Conservation (phyloP, 2,329 filamentous ascomycete species). For the Hypoxylon sp. region DNA sequence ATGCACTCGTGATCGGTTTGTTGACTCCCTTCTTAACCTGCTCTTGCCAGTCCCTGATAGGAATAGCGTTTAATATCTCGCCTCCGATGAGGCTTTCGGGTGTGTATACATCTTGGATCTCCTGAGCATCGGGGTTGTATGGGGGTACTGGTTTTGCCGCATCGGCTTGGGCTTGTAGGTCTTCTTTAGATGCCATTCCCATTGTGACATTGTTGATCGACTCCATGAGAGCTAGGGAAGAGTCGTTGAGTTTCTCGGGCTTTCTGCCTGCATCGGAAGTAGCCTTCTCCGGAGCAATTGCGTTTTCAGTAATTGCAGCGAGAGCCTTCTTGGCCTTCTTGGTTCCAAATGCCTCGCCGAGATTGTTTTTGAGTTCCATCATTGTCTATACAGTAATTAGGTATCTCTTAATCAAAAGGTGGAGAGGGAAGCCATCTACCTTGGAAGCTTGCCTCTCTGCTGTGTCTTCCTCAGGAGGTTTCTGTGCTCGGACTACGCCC, state of each 20-base stretch:
- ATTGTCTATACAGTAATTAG: constrained; percentile 63
- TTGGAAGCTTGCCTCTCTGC: constrained; percentile 56
- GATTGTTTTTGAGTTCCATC: constrained; percentile 74
- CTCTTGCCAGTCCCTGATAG: constrained; percentile 82
- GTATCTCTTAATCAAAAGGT: constrained; percentile 19
- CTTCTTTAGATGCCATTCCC: constrained; percentile 76
- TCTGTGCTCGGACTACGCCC: constrained; percentile 69
- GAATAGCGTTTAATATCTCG: constrained; percentile 76
- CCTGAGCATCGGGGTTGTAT: constrained; percentile 76
- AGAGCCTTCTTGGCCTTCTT: constrained; percentile 89
- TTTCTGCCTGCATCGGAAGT: constrained; percentile 60
- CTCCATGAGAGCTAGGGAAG: constrained; percentile 72
- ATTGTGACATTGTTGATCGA: constrained; percentile 73
- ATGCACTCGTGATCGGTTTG: constrained; percentile 72
- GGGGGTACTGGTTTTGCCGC: constrained; percentile 80
- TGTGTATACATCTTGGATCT: constrained; percentile 81
- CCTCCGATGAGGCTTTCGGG: constrained; percentile 75
- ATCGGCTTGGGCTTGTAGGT: constrained; percentile 75
- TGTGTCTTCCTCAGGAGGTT: constrained; percentile 64
- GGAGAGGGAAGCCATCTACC: constrained; percentile 50
- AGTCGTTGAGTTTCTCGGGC: constrained; percentile 67
- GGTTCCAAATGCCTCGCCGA: constrained; percentile 85
- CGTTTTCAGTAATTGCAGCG: constrained; percentile 71
- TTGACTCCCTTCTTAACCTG: constrained; percentile 70
- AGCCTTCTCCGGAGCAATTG: constrained; percentile 75